Evolutionary conservation across 2,329 filamentous ascomycete genomes (phyloP).

Genomic region (Cytospora schulzeri): DNA sequence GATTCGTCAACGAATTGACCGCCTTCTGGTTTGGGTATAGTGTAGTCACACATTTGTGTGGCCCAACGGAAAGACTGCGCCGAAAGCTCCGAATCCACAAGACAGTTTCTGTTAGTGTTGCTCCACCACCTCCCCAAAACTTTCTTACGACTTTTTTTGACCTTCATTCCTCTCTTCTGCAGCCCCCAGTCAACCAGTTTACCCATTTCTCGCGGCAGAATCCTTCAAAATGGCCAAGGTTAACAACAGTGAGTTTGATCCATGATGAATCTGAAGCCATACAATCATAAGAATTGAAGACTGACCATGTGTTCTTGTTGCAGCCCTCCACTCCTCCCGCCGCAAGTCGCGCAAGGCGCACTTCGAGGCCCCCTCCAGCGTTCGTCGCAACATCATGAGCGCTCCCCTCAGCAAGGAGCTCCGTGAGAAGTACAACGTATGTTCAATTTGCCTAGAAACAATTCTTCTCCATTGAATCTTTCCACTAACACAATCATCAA

Average conservation of each 20-base stretch:
- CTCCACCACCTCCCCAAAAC: slow-evolving; percentile 2
- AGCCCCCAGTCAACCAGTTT: slow-evolving; percentile 24
- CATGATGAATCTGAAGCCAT: background rate
- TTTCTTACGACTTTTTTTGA: background rate
- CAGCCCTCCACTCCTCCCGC: slow-evolving; percentile 77
- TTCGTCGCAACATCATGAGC: slow-evolving; percentile 96
- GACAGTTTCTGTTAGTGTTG: slow-evolving; percentile 1
- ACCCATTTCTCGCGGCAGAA: slow-evolving; percentile 30
- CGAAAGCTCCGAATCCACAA: slow-evolving; percentile 28
- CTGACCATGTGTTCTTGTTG: slow-evolving; percentile 30
- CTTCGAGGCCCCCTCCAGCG: slow-evolving; percentile 92
- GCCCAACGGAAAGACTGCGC: slow-evolving; percentile 23
- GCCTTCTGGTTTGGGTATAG: background rate
- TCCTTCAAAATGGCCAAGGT: slow-evolving; percentile 70
- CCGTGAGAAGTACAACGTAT: slow-evolving; percentile 97
- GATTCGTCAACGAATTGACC: background rate
- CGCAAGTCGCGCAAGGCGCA: slow-evolving; percentile 99
- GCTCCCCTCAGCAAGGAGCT: slow-evolving; percentile 95
- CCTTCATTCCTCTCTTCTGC: slow-evolving; percentile 19
- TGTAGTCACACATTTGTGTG: background rate
- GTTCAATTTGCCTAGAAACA: slow-evolving; percentile 37
- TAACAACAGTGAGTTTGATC: slow-evolving; percentile 46
- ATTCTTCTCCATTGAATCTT: background rate
- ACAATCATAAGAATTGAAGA: slow-evolving; percentile 5
- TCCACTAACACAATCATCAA: background rate